phyloP scores from a whole-genome alignment of 106 monocot genomes.

The Acorus gramineus region DNA sequence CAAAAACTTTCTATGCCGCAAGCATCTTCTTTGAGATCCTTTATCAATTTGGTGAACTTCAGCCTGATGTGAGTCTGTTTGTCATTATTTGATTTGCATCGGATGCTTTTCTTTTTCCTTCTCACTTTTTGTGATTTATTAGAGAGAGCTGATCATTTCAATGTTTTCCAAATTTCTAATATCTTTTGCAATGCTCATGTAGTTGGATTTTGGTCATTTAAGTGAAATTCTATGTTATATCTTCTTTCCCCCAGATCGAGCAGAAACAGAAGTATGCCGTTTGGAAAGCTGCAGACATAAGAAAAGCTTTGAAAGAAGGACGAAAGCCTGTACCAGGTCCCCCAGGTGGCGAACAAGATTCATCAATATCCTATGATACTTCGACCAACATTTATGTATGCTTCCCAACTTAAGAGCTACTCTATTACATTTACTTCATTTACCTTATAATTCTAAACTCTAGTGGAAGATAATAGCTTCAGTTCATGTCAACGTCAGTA shows the following conservation, averaged over 20 bases:
- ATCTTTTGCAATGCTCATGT: constrained; percentile 2
- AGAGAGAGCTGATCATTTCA: neutral
- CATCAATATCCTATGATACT: constrained; percentile 6
- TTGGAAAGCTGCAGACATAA: constrained; percentile 83
- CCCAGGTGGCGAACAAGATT: constrained; percentile 59
- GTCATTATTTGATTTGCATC: neutral
- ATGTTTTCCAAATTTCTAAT: neutral
- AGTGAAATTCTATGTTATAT: too few species aligned
- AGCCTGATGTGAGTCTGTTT: constrained; percentile 61
- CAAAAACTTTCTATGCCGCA: constrained; percentile 95
- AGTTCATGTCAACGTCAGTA: too few species aligned
- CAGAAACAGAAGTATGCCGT: constrained; percentile 72
- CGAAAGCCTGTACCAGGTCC: constrained; percentile 66
- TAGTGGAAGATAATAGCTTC: too few species aligned
- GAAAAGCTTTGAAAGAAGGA: constrained; percentile 79
- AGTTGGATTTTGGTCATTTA: too few species aligned
- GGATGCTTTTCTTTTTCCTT: neutral
- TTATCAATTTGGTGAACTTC: constrained; percentile 77
- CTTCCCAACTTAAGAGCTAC: constrained; percentile 1
- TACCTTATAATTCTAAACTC: too few species aligned
- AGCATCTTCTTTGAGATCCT: constrained; percentile 91
- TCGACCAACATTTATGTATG: constrained; percentile 22
- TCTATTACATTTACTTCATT: neutral
- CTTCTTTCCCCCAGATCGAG: constrained; percentile 27
- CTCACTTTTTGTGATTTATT: neutral